Base-by-base conservation (phyloP, 768 basidiomycete genomes). In the Phlebiopsis gigantea region DNA sequence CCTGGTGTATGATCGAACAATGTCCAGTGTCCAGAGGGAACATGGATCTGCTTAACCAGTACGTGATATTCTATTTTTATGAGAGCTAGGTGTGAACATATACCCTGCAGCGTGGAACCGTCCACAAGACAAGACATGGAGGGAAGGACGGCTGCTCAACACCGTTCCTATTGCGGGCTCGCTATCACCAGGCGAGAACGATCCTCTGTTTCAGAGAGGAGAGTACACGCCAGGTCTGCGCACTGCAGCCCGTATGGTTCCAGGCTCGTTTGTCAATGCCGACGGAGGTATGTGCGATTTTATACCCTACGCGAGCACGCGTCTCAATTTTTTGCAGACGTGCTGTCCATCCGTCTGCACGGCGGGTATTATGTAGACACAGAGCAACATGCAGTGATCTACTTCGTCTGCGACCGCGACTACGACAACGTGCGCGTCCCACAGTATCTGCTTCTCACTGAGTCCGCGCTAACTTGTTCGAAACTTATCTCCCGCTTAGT, bases 41-140 rank as follows among this genome's bases (percentile, higher is more conserved):
- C 70, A 14, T 66, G 65, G 66, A 66, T 71, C 26, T 70, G 70
- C 59, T 41, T 62, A 46, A 69, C 61, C 12, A 55, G 70, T 68
- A 45, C 57, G 64, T 54, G 28, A 46, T 34, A 15, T 26, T 45
- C 29, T 53, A 7, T 39, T 17, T 30, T 12, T 49, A 43, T 14
- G 14, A 31, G 19, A 5, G 22, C n/a, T 21, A 54, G 5, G 26
- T 14, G 14, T 43, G 2, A 39, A 39, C 34, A 9, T 12, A 9
- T 39, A 2, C 30, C 22, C 22, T 4, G 6, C 9, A 54, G 39
- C 28, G 19, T 51, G 25, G 28, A 44, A 70, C 66, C 62, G 26
- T 44, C 57, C 26, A 65, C 66, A 56, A 52, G 57, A 5, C 66
- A 65, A 15, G 31, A 39, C 29, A 57, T 65, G 48, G 56, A 61